phyloP scores from a whole-genome alignment of 441 rosid species.

The Erysimum pusillum region DNA sequence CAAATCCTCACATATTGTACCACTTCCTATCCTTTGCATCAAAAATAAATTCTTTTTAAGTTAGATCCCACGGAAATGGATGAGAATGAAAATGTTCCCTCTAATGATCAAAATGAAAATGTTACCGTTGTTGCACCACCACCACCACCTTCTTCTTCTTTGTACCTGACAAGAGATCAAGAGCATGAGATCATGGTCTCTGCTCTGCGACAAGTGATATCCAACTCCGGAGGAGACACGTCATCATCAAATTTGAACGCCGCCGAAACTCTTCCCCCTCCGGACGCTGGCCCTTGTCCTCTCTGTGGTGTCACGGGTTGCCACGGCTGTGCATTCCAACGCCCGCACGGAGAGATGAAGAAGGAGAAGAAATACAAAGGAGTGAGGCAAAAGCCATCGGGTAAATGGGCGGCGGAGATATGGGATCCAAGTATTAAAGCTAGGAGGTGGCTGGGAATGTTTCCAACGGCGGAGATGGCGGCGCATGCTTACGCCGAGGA shows the following conservation, averaged over 20 bases:
- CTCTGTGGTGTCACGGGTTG: slow-evolving; percentile 31
- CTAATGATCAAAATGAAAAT: slow-evolving; percentile 20
- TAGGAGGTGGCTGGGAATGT: slow-evolving; percentile 75
- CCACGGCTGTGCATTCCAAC: slow-evolving; percentile 31
- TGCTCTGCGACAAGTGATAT: slow-evolving; percentile 33
- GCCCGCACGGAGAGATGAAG: neutral
- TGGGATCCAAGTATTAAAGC: slow-evolving; percentile 74
- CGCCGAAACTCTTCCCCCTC: slow-evolving; percentile 1
- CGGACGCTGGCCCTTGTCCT: slow-evolving; percentile 37
- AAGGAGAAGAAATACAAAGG: slow-evolving; percentile 50
- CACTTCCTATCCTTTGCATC: neutral
- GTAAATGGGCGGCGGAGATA: slow-evolving; percentile 90
- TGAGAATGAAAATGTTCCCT: neutral
- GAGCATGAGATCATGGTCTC: slow-evolving; percentile 34
- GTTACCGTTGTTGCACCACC: neutral
- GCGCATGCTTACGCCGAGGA: slow-evolving; percentile 77
- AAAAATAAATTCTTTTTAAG: neutral
- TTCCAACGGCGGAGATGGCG: slow-evolving; percentile 81
- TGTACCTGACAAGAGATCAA: slow-evolving; percentile 28
- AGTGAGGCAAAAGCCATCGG: slow-evolving; percentile 82
- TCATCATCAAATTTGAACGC: slow-evolving; percentile 4
- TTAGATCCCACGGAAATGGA: slow-evolving; percentile 22
- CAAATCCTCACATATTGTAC: slow-evolving; percentile 9
- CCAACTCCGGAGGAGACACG: slow-evolving; percentile 15
- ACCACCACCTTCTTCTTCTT: slow-evolving; percentile 13